Evolutionary conservation across 139 green algal genomes (phyloP), one percentile per base, ranked within the genome.

Genomic region (Mychonastes homosphaera): DNA sequence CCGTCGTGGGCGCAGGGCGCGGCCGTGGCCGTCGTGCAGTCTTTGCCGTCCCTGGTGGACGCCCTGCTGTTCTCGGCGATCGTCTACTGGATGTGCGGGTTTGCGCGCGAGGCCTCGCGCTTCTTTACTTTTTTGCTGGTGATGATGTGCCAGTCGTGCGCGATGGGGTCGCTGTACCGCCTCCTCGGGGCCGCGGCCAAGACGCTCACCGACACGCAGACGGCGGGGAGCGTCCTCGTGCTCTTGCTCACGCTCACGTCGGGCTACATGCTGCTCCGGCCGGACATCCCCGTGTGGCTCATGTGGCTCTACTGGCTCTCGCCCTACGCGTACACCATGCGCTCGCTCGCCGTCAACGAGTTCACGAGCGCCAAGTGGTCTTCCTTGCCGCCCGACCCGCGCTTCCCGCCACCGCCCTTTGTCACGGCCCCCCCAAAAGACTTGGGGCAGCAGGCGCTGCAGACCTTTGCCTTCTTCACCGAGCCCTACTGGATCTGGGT

Each of bases 311-410:
- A 78, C 53, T 84, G 70, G 69, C 74, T 83, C 46, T 77, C 53
- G 38, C 72, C 79, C 29, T 80, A 84, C 47, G 63, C 76, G 2
- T 87, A 87, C 28, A 62, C 43, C 24, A 51, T 80, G 36, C 69
- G 79, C 27, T 72, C 72, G 1, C 38, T 87, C 4, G 65, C 68
- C 16, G 69, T 83, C 70, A 87, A 85, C 52, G 80, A 87, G 69
- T 72, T 87, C 54, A 75, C 60, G 2, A 64, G 59, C 0, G 59
- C 68, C 3, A 34, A 60, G 8, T 87, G 80, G 80, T 28, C 15
- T n/a, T n/a, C n/a, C n/a, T n/a, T n/a, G n/a, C n/a, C n/a, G n/a
- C n/a, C n/a, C n/a, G n/a, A n/a, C n/a, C n/a, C n/a, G n/a, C n/a
- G n/a, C n/a, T n/a, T n/a, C 3, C 38, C 29, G 3, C 56, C 15